Conservation (phyloP, 805 yeast genomes). For the Jamesozyma jinghongensis region DNA sequence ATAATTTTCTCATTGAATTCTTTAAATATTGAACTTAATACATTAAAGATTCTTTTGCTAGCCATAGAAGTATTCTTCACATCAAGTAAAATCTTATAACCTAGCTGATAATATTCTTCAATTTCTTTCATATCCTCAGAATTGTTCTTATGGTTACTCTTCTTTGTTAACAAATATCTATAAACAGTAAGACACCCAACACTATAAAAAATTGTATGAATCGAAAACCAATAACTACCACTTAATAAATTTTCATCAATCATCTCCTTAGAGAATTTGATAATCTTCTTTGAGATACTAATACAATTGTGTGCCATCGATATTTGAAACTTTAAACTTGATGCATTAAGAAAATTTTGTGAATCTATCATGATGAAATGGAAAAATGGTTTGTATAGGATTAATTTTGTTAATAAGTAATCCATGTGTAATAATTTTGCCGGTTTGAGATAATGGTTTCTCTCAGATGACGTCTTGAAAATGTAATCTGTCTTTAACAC, state of each 20-base stretch:
- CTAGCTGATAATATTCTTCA: constrained; percentile 59
- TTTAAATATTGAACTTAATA: constrained; percentile 65
- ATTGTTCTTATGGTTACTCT: not conserved
- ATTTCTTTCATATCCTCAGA: constrained; percentile 22
- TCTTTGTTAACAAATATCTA: constrained; percentile 10
- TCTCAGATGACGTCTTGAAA: constrained; percentile 20
- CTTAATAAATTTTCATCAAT: constrained; percentile 58
- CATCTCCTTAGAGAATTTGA: constrained; percentile 73
- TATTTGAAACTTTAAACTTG: constrained; percentile 43
- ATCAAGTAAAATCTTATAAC: constrained; percentile 54
- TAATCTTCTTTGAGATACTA: constrained; percentile 73
- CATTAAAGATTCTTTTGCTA: constrained; percentile 66
- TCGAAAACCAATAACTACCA: constrained; percentile 88
- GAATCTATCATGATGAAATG: constrained; percentile 39
- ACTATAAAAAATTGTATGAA: constrained; percentile 80
- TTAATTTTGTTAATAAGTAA: constrained; percentile 67
- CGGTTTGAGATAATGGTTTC: constrained; percentile 51
- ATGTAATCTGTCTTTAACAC: constrained; percentile 65
- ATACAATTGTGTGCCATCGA: constrained; percentile 77
- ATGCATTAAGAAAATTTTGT: not conserved
- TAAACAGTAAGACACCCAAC: constrained; percentile 77
- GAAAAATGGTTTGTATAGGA: constrained; percentile 79
- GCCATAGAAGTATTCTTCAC: constrained; percentile 64
- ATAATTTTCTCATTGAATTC: constrained; percentile 50
- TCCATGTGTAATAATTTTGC: constrained; percentile 65